These are phyloP conservation scores for Pythium dissimile DNA, from an alignment of 352 stramenopile genomes.

Conservation along the genomic window DNA sequence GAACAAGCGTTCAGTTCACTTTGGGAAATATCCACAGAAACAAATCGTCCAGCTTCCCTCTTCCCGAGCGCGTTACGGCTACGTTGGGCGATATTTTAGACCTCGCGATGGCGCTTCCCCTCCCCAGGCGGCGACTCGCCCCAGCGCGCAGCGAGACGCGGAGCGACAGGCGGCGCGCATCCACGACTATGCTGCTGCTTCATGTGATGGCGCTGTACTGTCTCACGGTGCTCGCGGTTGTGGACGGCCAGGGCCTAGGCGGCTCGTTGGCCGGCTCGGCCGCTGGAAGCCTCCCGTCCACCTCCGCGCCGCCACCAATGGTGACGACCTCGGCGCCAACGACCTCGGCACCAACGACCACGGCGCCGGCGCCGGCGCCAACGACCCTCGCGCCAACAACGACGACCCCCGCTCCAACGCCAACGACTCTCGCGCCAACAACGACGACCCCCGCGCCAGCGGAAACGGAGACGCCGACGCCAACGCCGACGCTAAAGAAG, in stretches of 20 bases:
- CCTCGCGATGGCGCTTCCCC: no score
- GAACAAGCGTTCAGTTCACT: no score
- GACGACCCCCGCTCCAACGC: background rate
- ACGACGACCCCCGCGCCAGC: conserved; percentile 1
- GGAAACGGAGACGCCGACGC: conserved; percentile 4
- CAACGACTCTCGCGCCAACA: background rate
- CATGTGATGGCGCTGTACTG: background rate
- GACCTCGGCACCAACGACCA: background rate
- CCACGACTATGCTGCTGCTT: no score
- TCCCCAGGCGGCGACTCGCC: no score
- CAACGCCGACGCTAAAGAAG: conserved; percentile 2
- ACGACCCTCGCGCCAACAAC: background rate
- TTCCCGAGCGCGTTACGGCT: no score
- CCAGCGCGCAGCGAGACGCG: no score
- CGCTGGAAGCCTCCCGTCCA: background rate
- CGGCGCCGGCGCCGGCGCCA: background rate
- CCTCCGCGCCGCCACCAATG: background rate
- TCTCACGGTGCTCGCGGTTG: background rate
- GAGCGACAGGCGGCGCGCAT: no score
- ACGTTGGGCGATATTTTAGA: no score
- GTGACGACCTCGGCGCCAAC: background rate
- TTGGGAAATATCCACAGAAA: no score
- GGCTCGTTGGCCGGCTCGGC: background rate
- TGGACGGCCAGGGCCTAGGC: background rate
- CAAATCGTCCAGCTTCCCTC: no score